phyloP scores from a whole-genome alignment of 2,329 filamentous ascomycete genomes.

The Hyphodiscus sp. region DNA sequence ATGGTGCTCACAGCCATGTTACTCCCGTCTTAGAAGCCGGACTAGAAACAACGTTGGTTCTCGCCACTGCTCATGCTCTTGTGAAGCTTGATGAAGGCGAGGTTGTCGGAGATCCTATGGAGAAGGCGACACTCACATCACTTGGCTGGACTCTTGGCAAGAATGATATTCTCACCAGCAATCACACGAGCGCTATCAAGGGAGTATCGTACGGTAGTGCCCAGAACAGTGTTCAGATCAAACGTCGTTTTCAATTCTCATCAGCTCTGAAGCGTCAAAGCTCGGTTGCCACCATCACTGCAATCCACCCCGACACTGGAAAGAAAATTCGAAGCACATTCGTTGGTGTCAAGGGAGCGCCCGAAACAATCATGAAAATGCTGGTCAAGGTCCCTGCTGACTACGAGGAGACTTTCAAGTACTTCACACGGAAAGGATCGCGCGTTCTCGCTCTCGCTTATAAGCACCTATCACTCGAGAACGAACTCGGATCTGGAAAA shows the following conservation, averaged over 20 bases:
- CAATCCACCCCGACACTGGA: slow-evolving; percentile 63
- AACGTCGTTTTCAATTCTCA: slow-evolving; percentile 96
- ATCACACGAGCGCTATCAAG: slow-evolving; percentile 42
- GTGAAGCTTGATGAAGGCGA: slow-evolving; percentile 97
- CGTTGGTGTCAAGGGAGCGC: slow-evolving; percentile 91
- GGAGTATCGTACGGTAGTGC: slow-evolving; percentile 40
- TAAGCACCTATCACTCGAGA: slow-evolving; percentile 78
- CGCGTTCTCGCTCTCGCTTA: slow-evolving; percentile 91
- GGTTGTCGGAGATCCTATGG: slow-evolving; percentile 97
- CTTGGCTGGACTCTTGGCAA: slow-evolving; percentile 90
- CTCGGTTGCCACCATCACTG: slow-evolving; percentile 78
- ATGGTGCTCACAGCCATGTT: slow-evolving; percentile 79
- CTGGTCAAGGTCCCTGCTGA: slow-evolving; percentile 72
- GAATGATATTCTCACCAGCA: slow-evolving; percentile 76
- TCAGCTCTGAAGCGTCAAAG: slow-evolving; percentile 94
- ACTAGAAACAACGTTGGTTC: slow-evolving; percentile 81
- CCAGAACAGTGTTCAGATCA: slow-evolving; percentile 81
- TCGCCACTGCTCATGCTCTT: slow-evolving; percentile 90
- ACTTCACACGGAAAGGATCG: slow-evolving; percentile 92
- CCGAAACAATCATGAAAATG: slow-evolving; percentile 95
- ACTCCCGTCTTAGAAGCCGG: slow-evolving; percentile 63
- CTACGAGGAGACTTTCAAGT: slow-evolving; percentile 98
- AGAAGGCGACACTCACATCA: slow-evolving; percentile 86
- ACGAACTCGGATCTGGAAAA: slow-evolving; percentile 72
- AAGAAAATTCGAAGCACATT: slow-evolving; percentile 81